These are phyloP conservation scores for Podaxis sp. DNA, from an alignment of 768 basidiomycete genomes.

Conservation along the genomic window DNA sequence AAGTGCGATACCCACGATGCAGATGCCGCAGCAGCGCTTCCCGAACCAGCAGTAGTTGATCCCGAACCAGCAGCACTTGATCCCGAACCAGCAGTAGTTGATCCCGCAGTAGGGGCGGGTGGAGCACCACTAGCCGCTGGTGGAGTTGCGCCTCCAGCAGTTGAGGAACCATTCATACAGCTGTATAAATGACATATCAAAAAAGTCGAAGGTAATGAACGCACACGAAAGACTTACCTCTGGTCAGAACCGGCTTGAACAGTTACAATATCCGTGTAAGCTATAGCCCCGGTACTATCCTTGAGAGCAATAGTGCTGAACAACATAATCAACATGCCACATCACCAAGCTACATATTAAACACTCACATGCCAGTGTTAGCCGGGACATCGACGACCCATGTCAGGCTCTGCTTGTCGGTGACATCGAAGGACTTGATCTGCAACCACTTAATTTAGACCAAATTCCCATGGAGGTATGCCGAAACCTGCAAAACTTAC, in stretches of 20 bases:
- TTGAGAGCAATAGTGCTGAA: conserved; percentile 53
- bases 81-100: background rate
- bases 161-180: background rate
- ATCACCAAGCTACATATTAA: background rate
- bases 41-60: background rate
- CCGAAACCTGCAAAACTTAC: conserved; percentile 34
- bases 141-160: background rate
- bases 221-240: conserved; percentile 26
- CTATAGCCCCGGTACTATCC: conserved; percentile 52
- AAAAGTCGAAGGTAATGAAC: background rate
- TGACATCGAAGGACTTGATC: conserved; percentile 53
- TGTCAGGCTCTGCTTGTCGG: conserved; percentile 40
- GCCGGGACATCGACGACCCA: conserved; percentile 53
- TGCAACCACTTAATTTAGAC: conserved; percentile 27
- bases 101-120: conserved; percentile 4
- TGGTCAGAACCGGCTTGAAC: conserved; percentile 35
- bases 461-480: conserved; percentile 15
- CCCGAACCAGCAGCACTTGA: background rate
- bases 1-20: background rate
- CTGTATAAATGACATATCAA: background rate
- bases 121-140: conserved; percentile 1
- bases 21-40: background rate
- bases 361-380: conserved; percentile 47
- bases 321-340: background rate
- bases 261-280: conserved; percentile 51